Base-by-base conservation (phyloP, 2,329 filamentous ascomycete genomes). In the Microdochium trichocladiopsis region DNA sequence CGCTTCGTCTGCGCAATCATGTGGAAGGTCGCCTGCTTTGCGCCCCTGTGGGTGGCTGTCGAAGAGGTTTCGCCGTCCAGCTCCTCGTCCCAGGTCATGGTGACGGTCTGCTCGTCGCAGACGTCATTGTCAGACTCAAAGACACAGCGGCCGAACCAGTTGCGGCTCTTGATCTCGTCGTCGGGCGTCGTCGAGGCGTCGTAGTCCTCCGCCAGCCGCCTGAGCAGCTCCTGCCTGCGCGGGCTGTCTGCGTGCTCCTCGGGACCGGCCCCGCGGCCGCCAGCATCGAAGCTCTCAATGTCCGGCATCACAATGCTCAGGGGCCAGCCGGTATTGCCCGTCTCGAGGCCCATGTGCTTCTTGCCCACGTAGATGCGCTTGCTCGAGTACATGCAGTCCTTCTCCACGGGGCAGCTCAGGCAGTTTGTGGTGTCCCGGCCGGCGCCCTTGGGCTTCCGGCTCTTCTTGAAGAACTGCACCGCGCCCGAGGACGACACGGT, bases 71-170 rank as follows among this genome's bases (percentile, higher is more conserved):
- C 47, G 11, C 51, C 50, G n/a, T 51, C 53, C 0, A 72, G 72
- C 54, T 88, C 84, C 47, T 95, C 89, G 12, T 91, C 87, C 91
- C 93, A 97, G 3, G 80, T 83, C 50, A 97, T 82, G 0, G 88
- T 93, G 21, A 97, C 94, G 24, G 87, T 80, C 67, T 97, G 93
- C 62, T 97, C 90, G 66, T 99, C 94, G 62, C 86, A 90, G 43
- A 97, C 94, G 62, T 95, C 85, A 69, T 97, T 99, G 70, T 95
- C 91, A 4, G 86, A 77, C 66, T 96, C 94, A 71, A 86, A 97
- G 1, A 97, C 94, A 64, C 94, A 99, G n/a, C 93, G 83, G 0
- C 94, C 94, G 63, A 91, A 97, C 90, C 91, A 87, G 57, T 86
- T 86, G 10, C 77, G 72, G 4, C 72, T 70, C 2, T 74, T 73